A percentile compares a stretch with the other conserved stretches of the same genome.
phyloP scores from a whole-genome alignment of 768 basidiomycete species.

The Boletus subcaerulescens region DNA sequence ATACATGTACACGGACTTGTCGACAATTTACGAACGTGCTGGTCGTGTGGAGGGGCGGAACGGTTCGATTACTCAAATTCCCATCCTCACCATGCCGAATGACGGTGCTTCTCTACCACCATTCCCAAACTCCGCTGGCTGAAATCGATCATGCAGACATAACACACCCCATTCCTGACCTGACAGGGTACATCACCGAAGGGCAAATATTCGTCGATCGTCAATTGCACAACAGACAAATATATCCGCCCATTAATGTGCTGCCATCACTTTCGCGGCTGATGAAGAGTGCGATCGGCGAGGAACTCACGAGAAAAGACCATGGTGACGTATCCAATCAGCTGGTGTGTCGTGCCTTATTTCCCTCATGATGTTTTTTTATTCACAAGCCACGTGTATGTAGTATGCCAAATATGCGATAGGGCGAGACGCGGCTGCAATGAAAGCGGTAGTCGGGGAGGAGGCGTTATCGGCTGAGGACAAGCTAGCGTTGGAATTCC shows the following conservation, averaged over 20 bases:
- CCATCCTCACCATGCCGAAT: slow-evolving; percentile 99
- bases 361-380: slow-evolving; percentile 6
- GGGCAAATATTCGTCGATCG: slow-evolving; percentile 99
- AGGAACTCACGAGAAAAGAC: slow-evolving; percentile 95
- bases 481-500: slow-evolving; percentile 94
- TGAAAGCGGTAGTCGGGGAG: slow-evolving; percentile 99
- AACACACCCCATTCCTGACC: slow-evolving; percentile 99
- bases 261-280: slow-evolving; percentile 96
- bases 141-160: slow-evolving; percentile 65
- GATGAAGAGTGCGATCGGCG: slow-evolving; percentile 99
- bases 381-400: slow-evolving; percentile 32
- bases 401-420: slow-evolving; percentile 99
- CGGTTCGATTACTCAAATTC: slow-evolving; percentile 99
- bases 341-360: slow-evolving; percentile 58
- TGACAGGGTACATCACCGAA: slow-evolving; percentile 99
- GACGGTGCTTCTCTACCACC: slow-evolving; percentile 64
- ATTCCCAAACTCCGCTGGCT: slow-evolving; percentile 21
- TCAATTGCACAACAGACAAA: slow-evolving; percentile 93
- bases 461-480: slow-evolving; percentile 94
- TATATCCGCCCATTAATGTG: slow-evolving; percentile 99
- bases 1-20: slow-evolving; percentile 99
- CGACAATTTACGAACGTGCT: slow-evolving; percentile 98
- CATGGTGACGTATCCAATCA: slow-evolving; percentile 99
- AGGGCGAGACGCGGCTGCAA: slow-evolving; percentile 92
- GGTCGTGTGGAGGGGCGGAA: slow-evolving; percentile 97